phyloP scores from a whole-genome alignment of 2,329 filamentous ascomycete species.

The Bipolaris victoriae region DNA sequence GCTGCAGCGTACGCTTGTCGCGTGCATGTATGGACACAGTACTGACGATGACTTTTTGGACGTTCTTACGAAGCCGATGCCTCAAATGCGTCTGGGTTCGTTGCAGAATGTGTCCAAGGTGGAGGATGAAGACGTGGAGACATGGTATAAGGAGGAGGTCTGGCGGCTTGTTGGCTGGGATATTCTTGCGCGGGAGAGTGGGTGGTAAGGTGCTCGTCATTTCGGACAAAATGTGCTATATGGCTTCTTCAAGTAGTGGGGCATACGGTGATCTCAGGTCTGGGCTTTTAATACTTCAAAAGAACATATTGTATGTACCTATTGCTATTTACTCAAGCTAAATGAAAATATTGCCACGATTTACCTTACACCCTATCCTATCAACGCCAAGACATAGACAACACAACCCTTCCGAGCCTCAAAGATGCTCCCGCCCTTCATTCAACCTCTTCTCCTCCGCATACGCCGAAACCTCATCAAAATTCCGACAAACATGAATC shows the following conservation, averaged over 20 bases:
- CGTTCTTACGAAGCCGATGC: slow-evolving; percentile 50
- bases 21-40: slow-evolving; percentile 51
- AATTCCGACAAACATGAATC: slow-evolving; percentile 28
- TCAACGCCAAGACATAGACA: neutral
- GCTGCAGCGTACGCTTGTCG: slow-evolving; percentile 55
- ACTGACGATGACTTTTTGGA: slow-evolving; percentile 50
- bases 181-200: slow-evolving; percentile 43
- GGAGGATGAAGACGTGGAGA: slow-evolving; percentile 51
- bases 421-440: neutral
- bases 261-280: too few relatives aligned
- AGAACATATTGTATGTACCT: too few relatives aligned
- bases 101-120: slow-evolving; percentile 44
- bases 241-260: neutral
- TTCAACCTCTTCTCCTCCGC: slow-evolving; percentile 3
- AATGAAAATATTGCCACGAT: neutral
- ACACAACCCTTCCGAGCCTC: neutral
- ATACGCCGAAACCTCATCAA: slow-evolving; percentile 18
- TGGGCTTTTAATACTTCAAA: too few relatives aligned
- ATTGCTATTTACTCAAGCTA: neutral
- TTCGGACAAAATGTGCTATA: neutral
- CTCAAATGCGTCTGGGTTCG: slow-evolving; percentile 23
- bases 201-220: slow-evolving; percentile 15
- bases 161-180: slow-evolving; percentile 67
- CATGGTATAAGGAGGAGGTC: slow-evolving; percentile 63
- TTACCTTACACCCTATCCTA: neutral